A percentile compares a stretch with the other conserved stretches of the same genome.
Conservation (phyloP, 23 red algal genomes). For the Chondrus crispus region DNA sequence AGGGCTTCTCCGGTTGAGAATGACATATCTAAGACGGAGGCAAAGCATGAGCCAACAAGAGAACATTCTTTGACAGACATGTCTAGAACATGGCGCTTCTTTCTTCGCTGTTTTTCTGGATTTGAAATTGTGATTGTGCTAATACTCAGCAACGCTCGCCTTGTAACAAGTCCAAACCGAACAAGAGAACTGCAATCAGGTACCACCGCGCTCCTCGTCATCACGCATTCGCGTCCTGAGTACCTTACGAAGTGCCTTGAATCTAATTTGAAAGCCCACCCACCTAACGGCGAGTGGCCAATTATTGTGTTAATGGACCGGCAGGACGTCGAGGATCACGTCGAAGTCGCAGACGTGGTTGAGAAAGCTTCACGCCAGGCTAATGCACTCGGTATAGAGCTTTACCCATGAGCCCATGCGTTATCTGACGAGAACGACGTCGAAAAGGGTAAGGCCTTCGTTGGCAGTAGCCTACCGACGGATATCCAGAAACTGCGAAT, state of each 20-base stretch:
- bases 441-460: too few species aligned
- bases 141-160: too few species aligned
- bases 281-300: conserved; percentile 33
- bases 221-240: conserved; percentile 53
- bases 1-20: too few species aligned
- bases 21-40: too few species aligned
- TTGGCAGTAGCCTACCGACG: conserved; percentile 32
- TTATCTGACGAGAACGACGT: too few species aligned
- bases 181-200: too few species aligned
- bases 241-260: conserved; percentile 42
- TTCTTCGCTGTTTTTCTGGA: too few species aligned
- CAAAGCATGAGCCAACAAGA: too few species aligned
- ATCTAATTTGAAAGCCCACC: conserved; percentile 10
- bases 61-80: too few species aligned
- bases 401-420: conserved; percentile 32
- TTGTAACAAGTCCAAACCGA: too few species aligned
- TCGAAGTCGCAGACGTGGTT: neutral
- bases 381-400: neutral
- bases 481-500: conserved; percentile 53
- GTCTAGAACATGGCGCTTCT: too few species aligned
- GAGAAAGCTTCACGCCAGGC: neutral
- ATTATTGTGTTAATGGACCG: conserved; percentile 51
- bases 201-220: conserved; percentile 40
- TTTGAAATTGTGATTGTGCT: too few species aligned
- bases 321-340: conserved; percentile 40